Evolutionary conservation across 2,329 filamentous ascomycete genomes (phyloP).

Genomic region (Talaromyces sp.): DNA sequence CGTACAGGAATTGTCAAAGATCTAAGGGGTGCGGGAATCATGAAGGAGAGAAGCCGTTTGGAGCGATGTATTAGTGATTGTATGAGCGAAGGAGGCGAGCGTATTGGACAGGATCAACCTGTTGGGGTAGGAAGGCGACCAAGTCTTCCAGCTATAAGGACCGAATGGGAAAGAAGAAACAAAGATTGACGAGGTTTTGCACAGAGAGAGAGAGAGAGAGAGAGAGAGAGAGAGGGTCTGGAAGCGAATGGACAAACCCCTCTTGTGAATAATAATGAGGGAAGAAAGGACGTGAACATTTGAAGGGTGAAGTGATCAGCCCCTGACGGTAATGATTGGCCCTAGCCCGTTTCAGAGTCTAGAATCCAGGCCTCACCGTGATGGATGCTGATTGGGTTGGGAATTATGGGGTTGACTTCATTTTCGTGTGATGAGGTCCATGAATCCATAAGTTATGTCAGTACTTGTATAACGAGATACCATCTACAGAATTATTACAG

Average conservation of each 20-base stretch:
- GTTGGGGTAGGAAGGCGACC: neutral
- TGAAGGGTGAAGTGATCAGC: conserved; percentile 12
- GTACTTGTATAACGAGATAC: too few species aligned
- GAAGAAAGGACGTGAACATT: conserved; percentile 1
- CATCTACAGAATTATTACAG: too few species aligned
- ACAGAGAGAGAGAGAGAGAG: conserved; percentile 6
- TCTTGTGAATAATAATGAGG: conserved; percentile 2
- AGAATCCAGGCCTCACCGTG: conserved; percentile 7
- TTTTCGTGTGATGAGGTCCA: too few species aligned
- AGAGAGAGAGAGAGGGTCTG: conserved; percentile 3
- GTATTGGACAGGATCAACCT: conserved; percentile 26
- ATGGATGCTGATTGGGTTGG: neutral
- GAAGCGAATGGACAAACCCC: conserved; percentile 7
- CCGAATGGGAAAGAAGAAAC: too few species aligned
- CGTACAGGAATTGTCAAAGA: neutral
- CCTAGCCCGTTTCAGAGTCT: conserved; percentile 24
- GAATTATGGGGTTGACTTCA: neutral
- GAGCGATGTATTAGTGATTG: neutral
- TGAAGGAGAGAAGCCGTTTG: conserved; percentile 3
- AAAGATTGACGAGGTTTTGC: neutral
- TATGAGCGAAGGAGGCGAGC: neutral
- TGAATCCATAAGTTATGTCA: too few species aligned
- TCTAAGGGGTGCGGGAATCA: conserved; percentile 7
- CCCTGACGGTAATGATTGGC: conserved; percentile 25
- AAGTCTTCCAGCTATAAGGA: too few species aligned